phyloP scores from a whole-genome alignment of 768 basidiomycete genomes.

The Mycena floridula region DNA sequence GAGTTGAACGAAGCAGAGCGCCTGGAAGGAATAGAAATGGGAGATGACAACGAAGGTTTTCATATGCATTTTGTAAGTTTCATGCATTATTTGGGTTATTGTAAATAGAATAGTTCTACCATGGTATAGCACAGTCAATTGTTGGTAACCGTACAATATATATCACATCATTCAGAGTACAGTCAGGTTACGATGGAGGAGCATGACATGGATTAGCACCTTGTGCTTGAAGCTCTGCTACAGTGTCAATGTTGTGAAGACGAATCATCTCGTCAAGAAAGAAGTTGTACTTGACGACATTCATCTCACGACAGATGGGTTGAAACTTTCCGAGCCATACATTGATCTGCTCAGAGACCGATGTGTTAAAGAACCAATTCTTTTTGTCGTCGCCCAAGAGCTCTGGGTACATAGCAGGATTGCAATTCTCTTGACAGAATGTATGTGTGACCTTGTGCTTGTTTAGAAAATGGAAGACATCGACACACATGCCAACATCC shows the following conservation, averaged over 20 bases:
- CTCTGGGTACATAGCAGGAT: slow-evolving; percentile 13
- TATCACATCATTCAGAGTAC: too few species aligned
- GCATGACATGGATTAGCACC: background rate
- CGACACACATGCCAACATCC: slow-evolving; percentile 13
- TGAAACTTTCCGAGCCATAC: slow-evolving; percentile 25
- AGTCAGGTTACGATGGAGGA: too few species aligned
- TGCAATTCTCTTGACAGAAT: slow-evolving; percentile 13
- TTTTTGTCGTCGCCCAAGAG: slow-evolving; percentile 11
- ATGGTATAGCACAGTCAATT: too few species aligned
- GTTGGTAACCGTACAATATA: too few species aligned
- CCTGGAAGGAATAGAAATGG: too few species aligned
- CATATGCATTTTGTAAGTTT: too few species aligned
- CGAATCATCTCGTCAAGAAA: slow-evolving; percentile 29
- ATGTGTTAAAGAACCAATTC: slow-evolving; percentile 24
- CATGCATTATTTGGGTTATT: too few species aligned
- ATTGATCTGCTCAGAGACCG: slow-evolving; percentile 29
- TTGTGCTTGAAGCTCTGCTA: background rate
- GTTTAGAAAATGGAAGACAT: slow-evolving; percentile 13
- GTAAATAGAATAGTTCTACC: too few species aligned
- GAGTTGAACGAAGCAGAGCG: too few species aligned
- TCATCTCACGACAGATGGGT: slow-evolving; percentile 24
- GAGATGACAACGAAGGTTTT: too few species aligned
- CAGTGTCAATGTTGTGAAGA: background rate
- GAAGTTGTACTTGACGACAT: slow-evolving; percentile 18
- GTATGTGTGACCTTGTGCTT: slow-evolving; percentile 10